A percentile compares a stretch with the other conserved stretches of the same genome.
phyloP scores from a whole-genome alignment of 768 basidiomycete species.

The Agaricus blazei region DNA sequence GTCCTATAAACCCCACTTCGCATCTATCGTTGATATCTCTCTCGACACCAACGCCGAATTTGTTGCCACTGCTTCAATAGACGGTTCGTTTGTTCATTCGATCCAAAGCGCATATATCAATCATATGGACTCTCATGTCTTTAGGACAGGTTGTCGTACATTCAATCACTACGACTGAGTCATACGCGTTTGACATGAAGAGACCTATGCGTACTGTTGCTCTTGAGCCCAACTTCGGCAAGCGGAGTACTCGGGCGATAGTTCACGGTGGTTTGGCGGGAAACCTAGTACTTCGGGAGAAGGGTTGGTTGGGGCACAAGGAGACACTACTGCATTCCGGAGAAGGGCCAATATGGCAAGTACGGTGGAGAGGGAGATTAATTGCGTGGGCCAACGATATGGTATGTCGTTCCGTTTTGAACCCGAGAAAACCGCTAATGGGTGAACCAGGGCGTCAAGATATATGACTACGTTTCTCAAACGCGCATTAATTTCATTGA shows the following conservation, averaged over 20 bases:
- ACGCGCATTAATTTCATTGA: conserved; percentile 84
- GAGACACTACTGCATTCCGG: conserved; percentile 76
- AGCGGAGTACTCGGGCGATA: conserved; percentile 69
- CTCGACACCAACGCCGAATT: conserved; percentile 86
- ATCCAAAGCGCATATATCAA: conserved; percentile 12
- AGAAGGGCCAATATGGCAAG: conserved; percentile 94
- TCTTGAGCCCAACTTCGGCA: conserved; percentile 87
- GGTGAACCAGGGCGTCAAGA: conserved; percentile 73
- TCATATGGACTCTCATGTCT: conserved; percentile 11
- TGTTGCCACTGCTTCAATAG: conserved; percentile 87
- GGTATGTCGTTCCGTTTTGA: conserved; percentile 35
- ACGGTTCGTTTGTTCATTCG: conserved; percentile 54
- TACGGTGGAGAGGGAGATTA: conserved; percentile 77
- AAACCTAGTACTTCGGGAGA: conserved; percentile 81
- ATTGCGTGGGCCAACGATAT: conserved; percentile 97
- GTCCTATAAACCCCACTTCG: conserved; percentile 86
- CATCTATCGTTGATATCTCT: conserved; percentile 80
- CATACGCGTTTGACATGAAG: conserved; percentile 85
- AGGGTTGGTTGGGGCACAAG: conserved; percentile 95
- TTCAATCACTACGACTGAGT: conserved; percentile 72
- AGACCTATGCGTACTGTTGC: conserved; percentile 88
- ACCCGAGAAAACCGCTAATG: background rate
- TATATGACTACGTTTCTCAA: conserved; percentile 80
- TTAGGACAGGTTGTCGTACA: conserved; percentile 89
- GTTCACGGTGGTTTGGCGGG: conserved; percentile 94